These are phyloP conservation scores for Penicillium griseofulvum DNA, from an alignment of 2,329 filamentous ascomycete genomes.

Conservation along the genomic window DNA sequence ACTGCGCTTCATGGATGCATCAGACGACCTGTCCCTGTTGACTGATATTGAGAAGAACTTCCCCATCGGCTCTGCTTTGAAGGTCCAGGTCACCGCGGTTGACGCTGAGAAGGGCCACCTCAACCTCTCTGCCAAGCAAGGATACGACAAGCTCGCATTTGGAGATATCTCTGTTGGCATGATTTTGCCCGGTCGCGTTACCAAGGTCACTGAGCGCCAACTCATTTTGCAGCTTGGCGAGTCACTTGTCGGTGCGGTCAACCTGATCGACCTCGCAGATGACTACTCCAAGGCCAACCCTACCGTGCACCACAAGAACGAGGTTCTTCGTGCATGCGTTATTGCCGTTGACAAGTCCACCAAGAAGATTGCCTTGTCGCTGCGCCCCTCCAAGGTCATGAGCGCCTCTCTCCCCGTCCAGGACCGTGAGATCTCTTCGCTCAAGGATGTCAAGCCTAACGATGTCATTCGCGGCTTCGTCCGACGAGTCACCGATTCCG, in stretches of 20 bases:
- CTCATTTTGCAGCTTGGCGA: conserved; percentile 84
- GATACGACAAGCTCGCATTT: conserved; percentile 63
- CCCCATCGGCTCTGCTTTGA: conserved; percentile 83
- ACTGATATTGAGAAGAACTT: conserved; percentile 76
- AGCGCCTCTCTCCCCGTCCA: conserved; percentile 78
- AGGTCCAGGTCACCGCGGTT: conserved; percentile 72
- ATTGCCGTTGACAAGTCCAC: conserved; percentile 76
- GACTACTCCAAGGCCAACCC: conserved; percentile 80
- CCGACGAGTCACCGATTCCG: conserved; percentile 84
- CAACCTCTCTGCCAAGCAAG: conserved; percentile 76
- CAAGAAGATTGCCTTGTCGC: conserved; percentile 78
- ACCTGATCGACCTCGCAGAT: conserved; percentile 79
- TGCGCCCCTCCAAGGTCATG: conserved; percentile 81
- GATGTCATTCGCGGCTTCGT: conserved; percentile 88
- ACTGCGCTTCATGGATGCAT: conserved; percentile 77
- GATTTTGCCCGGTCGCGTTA: conserved; percentile 78
- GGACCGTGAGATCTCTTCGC: conserved; percentile 72
- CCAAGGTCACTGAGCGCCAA: conserved; percentile 79
- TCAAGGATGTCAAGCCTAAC: conserved; percentile 70
- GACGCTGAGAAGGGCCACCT: conserved; percentile 71
- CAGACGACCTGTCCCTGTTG: conserved; percentile 78
- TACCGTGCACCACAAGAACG: conserved; percentile 73
- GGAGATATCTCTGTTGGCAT: conserved; percentile 72
- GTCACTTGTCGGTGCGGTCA: conserved; percentile 72
- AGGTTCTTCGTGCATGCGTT: conserved; percentile 83